Conservation (phyloP, 129 eudicot genomes). For the Silybum marianum region DNA sequence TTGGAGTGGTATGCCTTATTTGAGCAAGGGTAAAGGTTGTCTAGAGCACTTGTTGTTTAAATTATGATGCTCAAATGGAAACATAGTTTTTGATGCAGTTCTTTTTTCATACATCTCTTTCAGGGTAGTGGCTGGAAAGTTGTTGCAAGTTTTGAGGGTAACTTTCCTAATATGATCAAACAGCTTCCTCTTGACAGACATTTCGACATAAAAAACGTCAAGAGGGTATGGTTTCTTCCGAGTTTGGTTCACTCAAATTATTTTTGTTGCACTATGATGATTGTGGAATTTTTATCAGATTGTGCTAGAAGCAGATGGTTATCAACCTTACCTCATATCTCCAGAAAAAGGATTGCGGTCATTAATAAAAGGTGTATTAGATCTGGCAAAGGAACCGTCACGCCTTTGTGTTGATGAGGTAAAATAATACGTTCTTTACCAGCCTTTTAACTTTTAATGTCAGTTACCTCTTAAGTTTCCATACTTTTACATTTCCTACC, state of each 20-base stretch:
- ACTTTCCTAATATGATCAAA: slow-evolving; percentile 90
- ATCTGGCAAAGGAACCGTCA: slow-evolving; percentile 97
- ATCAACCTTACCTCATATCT: slow-evolving; percentile 98
- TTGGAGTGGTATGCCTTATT: not conserved
- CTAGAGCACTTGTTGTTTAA: not conserved
- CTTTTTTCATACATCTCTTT: slow-evolving; percentile 18
- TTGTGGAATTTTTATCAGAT: slow-evolving; percentile 51
- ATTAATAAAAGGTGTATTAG: slow-evolving; percentile 78
- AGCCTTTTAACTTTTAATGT: slow-evolving; percentile 2
- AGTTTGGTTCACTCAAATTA: not conserved
- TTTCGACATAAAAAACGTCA: slow-evolving; percentile 92
- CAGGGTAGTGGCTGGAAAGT: slow-evolving; percentile 99
- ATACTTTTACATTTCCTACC: not conserved
- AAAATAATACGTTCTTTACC: slow-evolving; percentile 11
- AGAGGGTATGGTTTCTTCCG: slow-evolving; percentile 57
- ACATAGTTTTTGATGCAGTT: not conserved
- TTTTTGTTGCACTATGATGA: slow-evolving; percentile 14
- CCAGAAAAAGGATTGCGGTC: slow-evolving; percentile 99
- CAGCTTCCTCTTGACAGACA: slow-evolving; percentile 96
- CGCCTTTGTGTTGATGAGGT: slow-evolving; percentile 99
- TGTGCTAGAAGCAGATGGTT: slow-evolving; percentile 99
- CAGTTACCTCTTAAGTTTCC: not conserved
- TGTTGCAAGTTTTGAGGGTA: slow-evolving; percentile 98
- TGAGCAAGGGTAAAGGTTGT: not conserved
- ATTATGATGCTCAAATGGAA: not conserved